Evolutionary conservation across 176 grass and related monocot genomes (phyloP).

Genomic region (Oryza coarctata): DNA sequence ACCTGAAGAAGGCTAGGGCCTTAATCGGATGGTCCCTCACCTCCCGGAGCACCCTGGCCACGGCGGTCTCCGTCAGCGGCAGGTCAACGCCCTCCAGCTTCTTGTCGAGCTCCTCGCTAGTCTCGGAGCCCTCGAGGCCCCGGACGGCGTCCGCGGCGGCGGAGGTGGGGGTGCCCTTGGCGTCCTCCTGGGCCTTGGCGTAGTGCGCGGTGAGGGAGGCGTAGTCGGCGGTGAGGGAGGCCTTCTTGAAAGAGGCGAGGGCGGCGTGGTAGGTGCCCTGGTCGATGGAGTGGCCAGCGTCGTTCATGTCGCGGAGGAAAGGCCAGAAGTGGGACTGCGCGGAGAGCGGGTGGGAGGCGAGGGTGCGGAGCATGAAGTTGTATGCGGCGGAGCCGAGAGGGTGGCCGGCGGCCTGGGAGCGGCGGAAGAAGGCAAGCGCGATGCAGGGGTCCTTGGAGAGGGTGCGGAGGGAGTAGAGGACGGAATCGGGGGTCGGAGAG

Average conservation of each 20-base stretch:
- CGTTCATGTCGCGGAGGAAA: constrained; percentile 70
- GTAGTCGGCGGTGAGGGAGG: constrained; percentile 54
- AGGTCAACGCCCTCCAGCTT: constrained; percentile 39
- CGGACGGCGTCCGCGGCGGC: constrained; percentile 38
- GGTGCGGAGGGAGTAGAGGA: constrained; percentile 73
- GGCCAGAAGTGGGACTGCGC: constrained; percentile 68
- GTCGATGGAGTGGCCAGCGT: constrained; percentile 63
- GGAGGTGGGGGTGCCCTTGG: constrained; percentile 23
- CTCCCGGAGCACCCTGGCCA: constrained; percentile 62
- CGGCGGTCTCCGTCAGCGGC: constrained; percentile 50
- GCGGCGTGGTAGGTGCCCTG: constrained; percentile 74
- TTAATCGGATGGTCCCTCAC: constrained; percentile 47
- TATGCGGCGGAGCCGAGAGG: constrained; percentile 55
- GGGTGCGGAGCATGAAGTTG: constrained; percentile 89
- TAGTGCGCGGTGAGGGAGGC: constrained; percentile 48
- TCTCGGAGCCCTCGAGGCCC: constrained; percentile 2
- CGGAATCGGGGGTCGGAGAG: constrained; percentile 54
- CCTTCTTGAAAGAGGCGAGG: constrained; percentile 69
- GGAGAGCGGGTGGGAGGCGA: constrained; percentile 47
- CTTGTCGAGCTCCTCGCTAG: constrained; percentile 24
- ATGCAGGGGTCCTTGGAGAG: constrained; percentile 58
- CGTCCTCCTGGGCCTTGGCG: constrained; percentile 15
- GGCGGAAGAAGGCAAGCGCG: constrained; percentile 70
- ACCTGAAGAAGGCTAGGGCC: constrained; percentile 78
- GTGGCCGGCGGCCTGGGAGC: constrained; percentile 35